phyloP scores from a whole-genome alignment of 805 yeast genomes.

The Wickerhamiella alocasiicola region DNA sequence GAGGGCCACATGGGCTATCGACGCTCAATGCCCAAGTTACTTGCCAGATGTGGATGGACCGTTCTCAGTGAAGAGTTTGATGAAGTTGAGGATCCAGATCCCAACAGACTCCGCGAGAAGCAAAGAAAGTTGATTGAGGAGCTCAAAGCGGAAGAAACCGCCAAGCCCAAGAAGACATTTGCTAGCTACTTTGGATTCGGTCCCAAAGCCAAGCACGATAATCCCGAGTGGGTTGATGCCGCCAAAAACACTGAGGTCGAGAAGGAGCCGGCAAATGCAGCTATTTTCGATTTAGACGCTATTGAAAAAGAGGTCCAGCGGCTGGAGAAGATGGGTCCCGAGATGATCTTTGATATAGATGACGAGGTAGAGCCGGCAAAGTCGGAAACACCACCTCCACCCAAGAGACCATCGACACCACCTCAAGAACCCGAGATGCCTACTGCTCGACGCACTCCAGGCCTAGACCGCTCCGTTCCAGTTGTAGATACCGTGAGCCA shows the following conservation, averaged over 20 bases:
- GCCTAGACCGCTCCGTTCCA: background rate
- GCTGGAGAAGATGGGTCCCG: constrained; percentile 20
- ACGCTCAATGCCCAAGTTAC: constrained; percentile 75
- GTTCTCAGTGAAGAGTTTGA: constrained; percentile 82
- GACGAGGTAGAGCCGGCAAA: background rate
- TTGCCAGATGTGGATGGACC: constrained; percentile 60
- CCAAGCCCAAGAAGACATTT: constrained; percentile 18
- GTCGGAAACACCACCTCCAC: background rate
- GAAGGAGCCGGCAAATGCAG: background rate
- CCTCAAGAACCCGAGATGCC: constrained; percentile 6
- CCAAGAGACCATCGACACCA: background rate
- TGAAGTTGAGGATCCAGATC: constrained; percentile 93
- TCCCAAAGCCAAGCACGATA: constrained; percentile 33
- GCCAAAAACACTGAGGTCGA: constrained; percentile 27
- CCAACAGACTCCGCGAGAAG: constrained; percentile 62
- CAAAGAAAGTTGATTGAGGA: constrained; percentile 73
- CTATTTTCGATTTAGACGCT: constrained; percentile 31
- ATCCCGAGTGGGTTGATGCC: constrained; percentile 41
- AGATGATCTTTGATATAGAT: constrained; percentile 21
- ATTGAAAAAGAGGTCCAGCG: constrained; percentile 27
- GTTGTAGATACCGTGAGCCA: background rate
- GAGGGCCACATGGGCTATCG: constrained; percentile 98
- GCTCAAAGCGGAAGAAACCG: constrained; percentile 30
- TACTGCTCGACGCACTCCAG: constrained; percentile 4
- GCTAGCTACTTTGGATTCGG: constrained; percentile 23